Evolutionary conservation across 345 rosid species (phyloP).

Genomic region (Euphorbia tirucalli): DNA sequence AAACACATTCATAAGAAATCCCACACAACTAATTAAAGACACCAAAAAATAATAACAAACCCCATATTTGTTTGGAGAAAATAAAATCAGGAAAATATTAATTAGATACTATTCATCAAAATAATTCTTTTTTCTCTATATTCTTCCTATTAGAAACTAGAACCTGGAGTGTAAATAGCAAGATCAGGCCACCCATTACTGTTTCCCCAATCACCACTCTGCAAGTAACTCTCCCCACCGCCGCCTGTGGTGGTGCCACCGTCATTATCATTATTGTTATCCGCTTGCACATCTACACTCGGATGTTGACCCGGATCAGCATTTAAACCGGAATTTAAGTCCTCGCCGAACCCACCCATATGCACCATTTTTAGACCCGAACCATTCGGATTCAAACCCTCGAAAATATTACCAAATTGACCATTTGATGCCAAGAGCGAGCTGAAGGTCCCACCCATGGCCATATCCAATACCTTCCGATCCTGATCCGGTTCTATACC

Average conservation of each 20-base stretch:
- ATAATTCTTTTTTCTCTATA: neutral
- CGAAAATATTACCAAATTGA: conserved; percentile 43
- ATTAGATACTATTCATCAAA: neutral
- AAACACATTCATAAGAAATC: conserved; percentile 16
- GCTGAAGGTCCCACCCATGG: conserved; percentile 47
- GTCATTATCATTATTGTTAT: conserved; percentile 8
- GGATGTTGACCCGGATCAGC: conserved; percentile 19
- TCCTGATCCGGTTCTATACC: conserved; percentile 46
- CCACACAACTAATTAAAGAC: neutral
- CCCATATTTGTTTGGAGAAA: too few relatives aligned
- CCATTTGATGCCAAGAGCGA: conserved; percentile 49
- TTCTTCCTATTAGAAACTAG: conserved; percentile 36
- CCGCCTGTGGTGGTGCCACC: neutral
- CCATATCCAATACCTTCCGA: conserved; percentile 35
- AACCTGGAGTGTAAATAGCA: conserved; percentile 63
- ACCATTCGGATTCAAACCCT: conserved; percentile 44
- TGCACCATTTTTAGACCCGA: conserved; percentile 38
- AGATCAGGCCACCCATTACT: conserved; percentile 65
- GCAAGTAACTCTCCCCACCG: conserved; percentile 26
- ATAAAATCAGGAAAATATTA: too few relatives aligned
- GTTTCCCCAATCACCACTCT: conserved; percentile 36
- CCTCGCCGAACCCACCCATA: conserved; percentile 32
- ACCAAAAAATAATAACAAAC: neutral
- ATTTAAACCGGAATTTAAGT: conserved; percentile 29
- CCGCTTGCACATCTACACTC: conserved; percentile 21